These are phyloP conservation scores for Polysphondylium violaceum DNA, from an alignment of 78 protist species.

Conservation along the genomic window DNA sequence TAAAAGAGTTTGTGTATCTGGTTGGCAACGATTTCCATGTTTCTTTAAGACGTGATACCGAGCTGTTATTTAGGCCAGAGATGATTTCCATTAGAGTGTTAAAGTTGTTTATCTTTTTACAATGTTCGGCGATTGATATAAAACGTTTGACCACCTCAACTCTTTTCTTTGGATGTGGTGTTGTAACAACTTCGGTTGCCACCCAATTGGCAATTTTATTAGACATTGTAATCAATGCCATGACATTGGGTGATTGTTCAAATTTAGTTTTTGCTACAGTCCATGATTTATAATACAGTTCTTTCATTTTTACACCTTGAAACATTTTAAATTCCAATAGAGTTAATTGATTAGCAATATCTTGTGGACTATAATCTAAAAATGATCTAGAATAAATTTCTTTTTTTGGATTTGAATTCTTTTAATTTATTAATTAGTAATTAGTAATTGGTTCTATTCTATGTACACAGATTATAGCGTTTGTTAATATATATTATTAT, in stretches of 20 bases:
- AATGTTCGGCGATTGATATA: constrained; percentile 49
- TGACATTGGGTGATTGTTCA: constrained; percentile 38
- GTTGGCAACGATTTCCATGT: constrained; percentile 79
- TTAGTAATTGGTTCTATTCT: background rate
- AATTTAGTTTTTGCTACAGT: constrained; percentile 40
- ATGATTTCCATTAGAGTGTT: constrained; percentile 83
- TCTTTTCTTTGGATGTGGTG: constrained; percentile 81
- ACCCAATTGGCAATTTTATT: constrained; percentile 75
- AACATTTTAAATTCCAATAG: constrained; percentile 40
- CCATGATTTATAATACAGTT: constrained; percentile 63
- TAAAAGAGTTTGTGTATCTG: background rate
- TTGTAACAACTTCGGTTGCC: constrained; percentile 58
- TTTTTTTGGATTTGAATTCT: constrained; percentile 9
- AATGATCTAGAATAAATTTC: constrained; percentile 51
- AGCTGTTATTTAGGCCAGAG: constrained; percentile 55
- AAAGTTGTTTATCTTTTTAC: constrained; percentile 83
- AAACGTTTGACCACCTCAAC: constrained; percentile 51
- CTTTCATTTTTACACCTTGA: constrained; percentile 25
- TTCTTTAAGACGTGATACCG: constrained; percentile 74
- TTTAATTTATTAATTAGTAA: background rate
- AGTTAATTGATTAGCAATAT: constrained; percentile 66
- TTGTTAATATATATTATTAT: background rate
- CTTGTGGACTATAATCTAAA: constrained; percentile 59
- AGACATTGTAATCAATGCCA: constrained; percentile 39
- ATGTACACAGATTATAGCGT: background rate